Conservation (phyloP, 345 rosid genomes). For the Anacardium occidentale region DNA sequence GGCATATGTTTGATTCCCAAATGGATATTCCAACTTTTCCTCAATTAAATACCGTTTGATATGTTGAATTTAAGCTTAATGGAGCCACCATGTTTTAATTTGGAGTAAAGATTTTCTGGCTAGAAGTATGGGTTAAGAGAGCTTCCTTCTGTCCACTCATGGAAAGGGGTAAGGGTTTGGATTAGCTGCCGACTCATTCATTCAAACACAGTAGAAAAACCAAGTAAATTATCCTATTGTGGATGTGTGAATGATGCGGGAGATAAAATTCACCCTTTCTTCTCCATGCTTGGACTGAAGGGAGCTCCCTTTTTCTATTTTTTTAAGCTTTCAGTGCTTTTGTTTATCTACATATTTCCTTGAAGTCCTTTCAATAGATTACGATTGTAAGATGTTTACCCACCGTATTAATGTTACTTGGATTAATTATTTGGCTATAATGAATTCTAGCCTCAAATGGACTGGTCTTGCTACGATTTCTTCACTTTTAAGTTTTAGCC, state of each 20-base stretch:
- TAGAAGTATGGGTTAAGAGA: conserved; percentile 27
- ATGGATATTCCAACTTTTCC: no score
- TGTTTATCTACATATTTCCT: background rate
- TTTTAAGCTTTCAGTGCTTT: no score
- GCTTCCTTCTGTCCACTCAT: conserved; percentile 56
- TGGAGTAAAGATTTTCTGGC: background rate
- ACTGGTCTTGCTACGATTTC: background rate
- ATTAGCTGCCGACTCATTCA: conserved; percentile 57
- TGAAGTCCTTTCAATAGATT: no score
- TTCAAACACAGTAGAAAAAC: conserved; percentile 37
- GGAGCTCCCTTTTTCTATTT: conserved; percentile 41
- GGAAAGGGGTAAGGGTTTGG: conserved; percentile 32
- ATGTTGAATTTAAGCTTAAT: background rate
- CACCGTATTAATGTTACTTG: no score
- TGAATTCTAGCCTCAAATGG: background rate
- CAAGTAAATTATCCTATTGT: conserved; percentile 30
- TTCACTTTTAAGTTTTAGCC: no score
- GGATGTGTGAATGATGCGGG: conserved; percentile 99
- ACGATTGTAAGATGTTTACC: no score
- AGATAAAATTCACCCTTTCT: conserved; percentile 52
- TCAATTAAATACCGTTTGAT: background rate
- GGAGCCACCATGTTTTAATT: background rate
- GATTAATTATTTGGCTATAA: no score
- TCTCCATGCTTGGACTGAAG: conserved; percentile 54
- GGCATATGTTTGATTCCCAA: no score